phyloP scores from a whole-genome alignment of 2,329 filamentous ascomycete genomes.

The Ophiocordyceps camponoti-floridani region DNA sequence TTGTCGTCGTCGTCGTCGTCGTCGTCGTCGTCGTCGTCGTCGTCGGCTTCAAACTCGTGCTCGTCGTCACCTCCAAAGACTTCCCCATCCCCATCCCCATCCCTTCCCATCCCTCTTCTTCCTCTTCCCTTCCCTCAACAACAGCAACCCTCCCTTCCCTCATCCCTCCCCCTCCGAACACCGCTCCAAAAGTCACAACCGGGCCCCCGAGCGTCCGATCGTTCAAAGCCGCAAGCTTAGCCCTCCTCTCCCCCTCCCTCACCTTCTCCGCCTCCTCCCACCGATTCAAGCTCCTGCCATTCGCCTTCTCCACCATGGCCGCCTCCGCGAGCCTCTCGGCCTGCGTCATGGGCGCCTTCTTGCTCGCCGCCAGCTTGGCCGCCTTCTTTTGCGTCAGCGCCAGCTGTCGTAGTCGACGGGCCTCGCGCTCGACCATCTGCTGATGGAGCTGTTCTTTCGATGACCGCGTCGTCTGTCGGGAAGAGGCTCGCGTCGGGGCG shows the following conservation, averaged over 20 bases:
- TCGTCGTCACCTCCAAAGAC: background rate
- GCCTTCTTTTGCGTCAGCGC: conserved; percentile 48
- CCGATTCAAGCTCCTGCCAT: conserved; percentile 75
- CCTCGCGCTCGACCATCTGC: conserved; percentile 58
- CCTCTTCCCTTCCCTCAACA: conserved; percentile 8
- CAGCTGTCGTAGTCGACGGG: conserved; percentile 51
- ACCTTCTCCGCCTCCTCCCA: conserved; percentile 91
- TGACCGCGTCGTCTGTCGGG: conserved; percentile 36
- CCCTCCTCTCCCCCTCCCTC: conserved; percentile 66
- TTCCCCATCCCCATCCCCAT: conserved; percentile 4
- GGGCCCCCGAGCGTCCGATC: conserved; percentile 76
- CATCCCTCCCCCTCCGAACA: conserved; percentile 60
- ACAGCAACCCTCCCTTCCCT: background rate
- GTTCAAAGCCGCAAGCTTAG: conserved; percentile 72
- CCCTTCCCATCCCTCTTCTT: conserved; percentile 3
- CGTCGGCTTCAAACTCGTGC: background rate
- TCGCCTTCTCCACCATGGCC: conserved; percentile 64
- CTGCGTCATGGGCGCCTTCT: conserved; percentile 73
- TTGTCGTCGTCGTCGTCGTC: conserved; percentile 1
- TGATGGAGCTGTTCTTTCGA: conserved; percentile 46
- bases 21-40: background rate
- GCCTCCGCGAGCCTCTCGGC: conserved; percentile 71
- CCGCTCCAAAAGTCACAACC: conserved; percentile 90
- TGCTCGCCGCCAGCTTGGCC: conserved; percentile 53
- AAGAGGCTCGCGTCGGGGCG: conserved; percentile 38